These are phyloP conservation scores for Rhododendron molle DNA, from an alignment of 148 eudicot species.

Conservation along the genomic window DNA sequence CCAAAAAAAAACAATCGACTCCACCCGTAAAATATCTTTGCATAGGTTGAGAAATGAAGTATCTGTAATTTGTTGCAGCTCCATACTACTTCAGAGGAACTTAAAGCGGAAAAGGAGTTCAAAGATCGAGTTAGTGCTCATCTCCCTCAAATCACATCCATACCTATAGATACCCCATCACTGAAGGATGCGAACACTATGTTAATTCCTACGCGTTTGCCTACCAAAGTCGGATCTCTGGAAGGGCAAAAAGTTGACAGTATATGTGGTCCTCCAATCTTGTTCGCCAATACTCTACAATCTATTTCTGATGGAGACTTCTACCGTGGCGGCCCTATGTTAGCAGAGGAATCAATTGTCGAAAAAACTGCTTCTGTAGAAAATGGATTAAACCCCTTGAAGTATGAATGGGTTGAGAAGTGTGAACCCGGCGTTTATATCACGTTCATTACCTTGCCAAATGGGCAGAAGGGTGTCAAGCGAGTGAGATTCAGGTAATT, in stretches of 20 bases:
- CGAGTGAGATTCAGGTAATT: conserved; percentile 40
- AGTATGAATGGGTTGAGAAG: conserved; percentile 34
- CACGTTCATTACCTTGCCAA: conserved; percentile 19
- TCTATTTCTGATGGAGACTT: conserved; percentile 7
- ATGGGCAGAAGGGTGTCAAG: conserved; percentile 29
- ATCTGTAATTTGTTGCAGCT: conserved; percentile 13
- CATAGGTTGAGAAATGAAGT: not conserved
- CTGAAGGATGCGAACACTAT: conserved; percentile 11
- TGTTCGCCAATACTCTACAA: conserved; percentile 15
- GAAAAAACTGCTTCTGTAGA: not conserved
- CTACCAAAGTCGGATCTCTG: not conserved
- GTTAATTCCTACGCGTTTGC: conserved; percentile 6
- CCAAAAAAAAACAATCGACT: not conserved
- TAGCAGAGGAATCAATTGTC: conserved; percentile 8
- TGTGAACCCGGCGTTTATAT: conserved; percentile 37
- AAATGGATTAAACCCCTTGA: conserved; percentile 13
- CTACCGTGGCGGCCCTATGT: not conserved
- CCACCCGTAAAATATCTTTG: not conserved
- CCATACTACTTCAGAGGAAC: conserved; percentile 20
- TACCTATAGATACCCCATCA: conserved; percentile 12
- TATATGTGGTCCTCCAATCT: conserved; percentile 15
- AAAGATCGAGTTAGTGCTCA: conserved; percentile 6
- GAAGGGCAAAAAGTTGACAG: conserved; percentile 19
- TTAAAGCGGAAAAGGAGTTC: conserved; percentile 18
- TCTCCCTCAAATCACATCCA: conserved; percentile 10